Conservation (phyloP, 192 early-diverging fungal genomes). For the Backusella mclennaniae region DNA sequence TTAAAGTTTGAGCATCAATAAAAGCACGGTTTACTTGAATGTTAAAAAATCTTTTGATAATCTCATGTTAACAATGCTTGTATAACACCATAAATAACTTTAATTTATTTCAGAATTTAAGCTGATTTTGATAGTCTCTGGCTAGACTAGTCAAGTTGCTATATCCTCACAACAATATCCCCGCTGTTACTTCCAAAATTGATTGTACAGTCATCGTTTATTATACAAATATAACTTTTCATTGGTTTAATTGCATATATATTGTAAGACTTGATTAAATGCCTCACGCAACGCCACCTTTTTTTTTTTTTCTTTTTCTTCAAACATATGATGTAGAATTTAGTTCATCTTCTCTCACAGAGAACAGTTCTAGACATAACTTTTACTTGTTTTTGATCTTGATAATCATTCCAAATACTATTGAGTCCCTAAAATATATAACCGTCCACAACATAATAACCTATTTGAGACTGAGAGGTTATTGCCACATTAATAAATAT, state of each 20-base stretch:
- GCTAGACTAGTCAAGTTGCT: background rate
- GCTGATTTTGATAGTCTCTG: background rate
- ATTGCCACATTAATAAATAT: background rate
- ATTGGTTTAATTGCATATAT: background rate
- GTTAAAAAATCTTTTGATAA: background rate
- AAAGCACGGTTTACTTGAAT: background rate
- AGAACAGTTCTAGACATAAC: background rate
- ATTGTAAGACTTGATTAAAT: background rate
- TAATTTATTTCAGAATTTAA: background rate
- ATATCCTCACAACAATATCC: background rate
- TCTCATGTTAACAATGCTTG: slow-evolving; percentile 1
- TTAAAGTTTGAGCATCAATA: background rate
- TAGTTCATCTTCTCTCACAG: background rate
- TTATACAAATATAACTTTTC: background rate
- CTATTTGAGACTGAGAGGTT: background rate
- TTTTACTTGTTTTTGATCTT: background rate
- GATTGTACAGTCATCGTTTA: background rate
- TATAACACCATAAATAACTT: background rate
- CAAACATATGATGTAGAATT: background rate
- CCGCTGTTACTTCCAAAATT: background rate
- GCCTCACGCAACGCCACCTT: background rate
- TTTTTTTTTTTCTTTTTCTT: background rate
- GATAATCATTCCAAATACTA: background rate
- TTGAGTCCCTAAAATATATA: background rate
- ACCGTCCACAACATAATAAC: background rate